phyloP scores from a whole-genome alignment of 208 protist species.

The Leptomonas seymouri region DNA sequence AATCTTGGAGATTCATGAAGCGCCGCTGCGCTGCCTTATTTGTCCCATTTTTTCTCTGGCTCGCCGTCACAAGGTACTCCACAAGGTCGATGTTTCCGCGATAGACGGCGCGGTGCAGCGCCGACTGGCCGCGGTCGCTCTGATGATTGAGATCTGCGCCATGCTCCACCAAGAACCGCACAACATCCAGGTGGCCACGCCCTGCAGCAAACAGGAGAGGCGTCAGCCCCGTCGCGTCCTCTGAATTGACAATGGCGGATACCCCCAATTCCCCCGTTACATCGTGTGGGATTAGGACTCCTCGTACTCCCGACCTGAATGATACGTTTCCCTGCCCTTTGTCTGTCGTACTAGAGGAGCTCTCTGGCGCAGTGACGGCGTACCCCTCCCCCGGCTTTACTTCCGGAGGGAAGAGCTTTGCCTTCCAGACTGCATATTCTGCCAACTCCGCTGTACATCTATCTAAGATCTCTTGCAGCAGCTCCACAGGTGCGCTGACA shows the following conservation, averaged over 20 bases:
- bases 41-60: conserved; percentile 43
- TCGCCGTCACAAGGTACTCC: conserved; percentile 71
- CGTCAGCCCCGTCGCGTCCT: conserved; percentile 73
- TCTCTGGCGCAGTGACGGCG: background rate
- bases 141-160: conserved; percentile 69
- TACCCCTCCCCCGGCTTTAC: background rate
- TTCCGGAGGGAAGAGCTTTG: background rate
- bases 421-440: conserved; percentile 21
- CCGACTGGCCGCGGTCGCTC: conserved; percentile 78
- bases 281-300: background rate
- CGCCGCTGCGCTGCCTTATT: conserved; percentile 46
- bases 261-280: conserved; percentile 2
- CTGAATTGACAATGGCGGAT: conserved; percentile 41
- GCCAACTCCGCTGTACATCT: conserved; percentile 39
- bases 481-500: conserved; percentile 62
- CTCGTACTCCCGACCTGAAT: background rate
- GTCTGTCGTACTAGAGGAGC: background rate
- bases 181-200: conserved; percentile 58
- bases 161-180: conserved; percentile 64
- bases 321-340: background rate
- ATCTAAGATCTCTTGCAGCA: conserved; percentile 63
- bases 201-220: conserved; percentile 67
- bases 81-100: conserved; percentile 73
- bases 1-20: conserved; percentile 88
- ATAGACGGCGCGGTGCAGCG: conserved; percentile 81